Percentiles rank a stretch among this genome's conserved stretches.
phyloP scores from a whole-genome alignment of 177 flowering plant species.

The Vitis hybrid region DNA sequence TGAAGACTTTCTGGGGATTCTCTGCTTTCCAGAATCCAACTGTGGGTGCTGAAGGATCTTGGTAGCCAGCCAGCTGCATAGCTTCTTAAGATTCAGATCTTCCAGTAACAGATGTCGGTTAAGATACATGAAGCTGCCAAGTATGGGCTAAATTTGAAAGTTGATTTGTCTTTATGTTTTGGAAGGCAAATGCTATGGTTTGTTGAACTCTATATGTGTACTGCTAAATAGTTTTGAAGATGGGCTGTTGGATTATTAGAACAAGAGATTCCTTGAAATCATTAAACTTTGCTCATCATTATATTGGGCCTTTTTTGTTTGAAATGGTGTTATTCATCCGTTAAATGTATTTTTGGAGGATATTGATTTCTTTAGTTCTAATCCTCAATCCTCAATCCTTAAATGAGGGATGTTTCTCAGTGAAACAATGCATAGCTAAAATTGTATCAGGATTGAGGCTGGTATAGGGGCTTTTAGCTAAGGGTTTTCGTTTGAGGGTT shows the following conservation, averaged over 20 bases:
- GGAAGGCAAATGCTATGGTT: background rate
- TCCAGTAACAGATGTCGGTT: too few species aligned
- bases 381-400: too few species aligned
- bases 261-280: background rate
- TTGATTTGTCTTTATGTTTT: background rate
- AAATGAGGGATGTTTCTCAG: too few species aligned
- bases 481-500: too few species aligned
- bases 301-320: background rate
- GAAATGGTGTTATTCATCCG: background rate
- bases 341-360: too few species aligned
- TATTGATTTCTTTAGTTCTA: too few species aligned
- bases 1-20: slow-evolving; percentile 80
- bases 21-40: slow-evolving; percentile 64
- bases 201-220: background rate
- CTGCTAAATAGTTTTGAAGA: background rate
- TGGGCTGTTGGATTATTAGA: slow-evolving; percentile 2
- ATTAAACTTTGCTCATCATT: background rate
- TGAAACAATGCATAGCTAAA: too few species aligned
- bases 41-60: slow-evolving; percentile 72
- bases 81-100: background rate
- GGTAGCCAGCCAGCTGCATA: slow-evolving; percentile 36
- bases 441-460: too few species aligned
- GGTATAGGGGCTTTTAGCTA: too few species aligned
- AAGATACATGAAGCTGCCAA: background rate
- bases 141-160: background rate